These are phyloP conservation scores for Naganishia antarctica DNA, from an alignment of 768 basidiomycete species.

Conservation along the genomic window DNA sequence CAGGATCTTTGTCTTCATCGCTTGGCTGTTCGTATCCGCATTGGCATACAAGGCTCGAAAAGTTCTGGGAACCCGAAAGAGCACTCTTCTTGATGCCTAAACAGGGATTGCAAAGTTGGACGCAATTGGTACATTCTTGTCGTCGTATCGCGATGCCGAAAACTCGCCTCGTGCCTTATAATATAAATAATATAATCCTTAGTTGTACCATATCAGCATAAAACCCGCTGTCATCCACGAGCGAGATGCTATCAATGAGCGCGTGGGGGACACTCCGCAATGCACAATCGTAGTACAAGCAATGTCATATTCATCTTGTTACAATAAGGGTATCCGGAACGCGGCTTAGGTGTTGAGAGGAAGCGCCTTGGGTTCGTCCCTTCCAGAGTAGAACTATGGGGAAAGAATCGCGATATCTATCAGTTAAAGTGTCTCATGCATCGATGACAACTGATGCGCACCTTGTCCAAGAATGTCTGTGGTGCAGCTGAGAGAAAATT, in stretches of 20 bases:
- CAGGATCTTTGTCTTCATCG: conserved; percentile 47
- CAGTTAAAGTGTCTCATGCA: background rate
- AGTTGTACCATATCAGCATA: no score
- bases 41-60: conserved; percentile 40
- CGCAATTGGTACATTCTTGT: no score
- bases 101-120: no score
- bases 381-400: conserved; percentile 41
- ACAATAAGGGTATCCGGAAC: background rate
- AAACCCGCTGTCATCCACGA: no score
- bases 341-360: background rate
- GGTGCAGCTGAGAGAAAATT: conserved; percentile 33
- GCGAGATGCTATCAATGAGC: no score
- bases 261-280: no score
- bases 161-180: no score
- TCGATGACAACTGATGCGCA: background rate
- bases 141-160: no score
- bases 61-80: conserved; percentile 33
- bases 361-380: conserved; percentile 43
- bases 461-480: conserved; percentile 48
- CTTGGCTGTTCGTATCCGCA: conserved; percentile 38
- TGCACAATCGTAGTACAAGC: no score
- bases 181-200: no score
- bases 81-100: conserved; percentile 22
- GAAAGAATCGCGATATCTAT: background rate
- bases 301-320: background rate